Base-by-base conservation (phyloP, 768 basidiomycete species). In the Cyclocybe cylindracea region DNA sequence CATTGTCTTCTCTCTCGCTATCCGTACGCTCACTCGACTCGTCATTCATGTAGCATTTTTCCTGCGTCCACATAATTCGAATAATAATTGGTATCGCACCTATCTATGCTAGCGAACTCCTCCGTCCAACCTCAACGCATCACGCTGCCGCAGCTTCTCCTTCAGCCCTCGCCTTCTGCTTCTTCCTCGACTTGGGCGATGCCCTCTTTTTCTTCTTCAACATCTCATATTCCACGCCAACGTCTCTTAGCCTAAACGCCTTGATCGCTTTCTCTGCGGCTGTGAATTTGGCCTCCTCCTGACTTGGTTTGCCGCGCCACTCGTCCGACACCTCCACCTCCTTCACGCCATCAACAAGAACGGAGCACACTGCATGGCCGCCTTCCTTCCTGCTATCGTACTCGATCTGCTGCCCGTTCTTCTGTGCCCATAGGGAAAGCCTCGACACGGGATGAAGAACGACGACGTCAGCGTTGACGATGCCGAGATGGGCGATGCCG, bases 361-460 rank as follows among this genome's bases (percentile, higher is more conserved):
- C 70, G 10, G 72, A 66, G 58, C 87, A 89, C 34, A 70, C 72
- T 7, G 82, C 73, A 34, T 70, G 62, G 0, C 82, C 85, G 40
- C 70, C 74, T 57, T 65, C 73, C 57, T 80, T 75, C 53, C 67
- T 64, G 34, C 71, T 71, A 10, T 55, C 54, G 49, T 80, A 85
- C 33, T 72, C 59, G 8, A 87, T 65, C 56, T 70, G 57, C 61
- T 71, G 76, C 18, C 73, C 73, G 41, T 75, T 66, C 61, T 76
- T 76, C 45, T 66, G 57, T 2, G 82, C 82, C 87, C 88, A 91
- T 14, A 84, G 64, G 4, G 74, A 69, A 50, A 91, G 57, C 36
- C 85, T 74, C 16, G 87, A 87, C 10, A 91, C 79, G 0, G 89
- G 89, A 60, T 91, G 88, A 48, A 83, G 68, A 32, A 89, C 83